Evolutionary conservation across 1,284 basidiomycete species (phyloP), one percentile per base, ranked within the genome.

Genomic region (Acaromyces ingoldii): DNA sequence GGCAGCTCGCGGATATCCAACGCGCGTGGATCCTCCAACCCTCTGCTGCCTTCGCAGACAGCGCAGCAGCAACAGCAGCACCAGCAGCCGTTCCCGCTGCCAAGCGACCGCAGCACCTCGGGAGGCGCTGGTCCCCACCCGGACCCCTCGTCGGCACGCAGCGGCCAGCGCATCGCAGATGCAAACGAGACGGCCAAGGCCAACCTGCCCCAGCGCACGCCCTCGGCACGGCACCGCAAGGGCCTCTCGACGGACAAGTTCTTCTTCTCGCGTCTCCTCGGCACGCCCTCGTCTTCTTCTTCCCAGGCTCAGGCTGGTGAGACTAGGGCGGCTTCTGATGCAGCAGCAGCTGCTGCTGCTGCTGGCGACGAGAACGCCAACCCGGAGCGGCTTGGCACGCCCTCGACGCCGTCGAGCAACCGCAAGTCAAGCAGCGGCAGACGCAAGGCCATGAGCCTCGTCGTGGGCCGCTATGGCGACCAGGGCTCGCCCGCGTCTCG

Each of bases 201-300:
- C n/a, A 29, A 25, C 15, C 34, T 41, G 29, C 38, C 42, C 11
- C 44, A 40, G 10, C 24, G 42, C 19, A 49, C 38, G 17, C 28
- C 22, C 19, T 30, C 31, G 11, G 30, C 58, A 7, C 62, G 66
- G 28, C 68, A 70, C 42, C 58, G 66, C 49, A 70, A 67, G 46
- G 66, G 68, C 46, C 57, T 70, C 63, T 70, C 68, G 29, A 69
- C 66, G 13, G 68, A 70, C 55, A 67, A 67, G 39, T 67, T 61
- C 41, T 70, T 63, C 60, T 54, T 71, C 28, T 57, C 64, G 17
- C 57, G 66, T 6, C 52, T 70, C 11, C 41, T 70, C 28, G 57
- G 65, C 47, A 48, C 60, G 19, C 43, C 42, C 15, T 15, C 26
- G 10, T 7, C 15, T n/a, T 19, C 9, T 28, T 13, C 29, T 6